These are phyloP conservation scores for Bruguiera hainesii DNA, from an alignment of 441 rosid species.

Conservation along the genomic window DNA sequence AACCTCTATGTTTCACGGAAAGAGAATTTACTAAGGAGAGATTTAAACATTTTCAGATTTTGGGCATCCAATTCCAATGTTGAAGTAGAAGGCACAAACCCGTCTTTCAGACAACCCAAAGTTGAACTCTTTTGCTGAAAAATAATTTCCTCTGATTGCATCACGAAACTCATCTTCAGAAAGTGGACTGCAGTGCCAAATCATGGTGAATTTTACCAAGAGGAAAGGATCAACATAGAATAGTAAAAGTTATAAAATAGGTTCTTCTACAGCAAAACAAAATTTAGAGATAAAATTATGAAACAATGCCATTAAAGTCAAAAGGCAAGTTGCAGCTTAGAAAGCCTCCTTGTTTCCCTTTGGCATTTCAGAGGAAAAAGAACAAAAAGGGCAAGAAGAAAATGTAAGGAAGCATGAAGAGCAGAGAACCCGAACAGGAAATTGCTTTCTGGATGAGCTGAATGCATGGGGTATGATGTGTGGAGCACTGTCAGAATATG, in stretches of 20 bases:
- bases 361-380: not conserved
- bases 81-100: conserved; percentile 31
- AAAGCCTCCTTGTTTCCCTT: not conserved
- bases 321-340: no score
- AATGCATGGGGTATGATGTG: conserved; percentile 54
- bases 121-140: conserved; percentile 44
- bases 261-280: not conserved
- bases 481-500: conserved; percentile 50
- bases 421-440: conserved; percentile 55
- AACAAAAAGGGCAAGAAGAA: not conserved
- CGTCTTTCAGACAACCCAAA: conserved; percentile 63
- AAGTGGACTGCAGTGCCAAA: conserved; percentile 59
- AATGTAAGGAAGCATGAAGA: not conserved
- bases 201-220: conserved; percentile 44
- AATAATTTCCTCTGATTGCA: conserved; percentile 60
- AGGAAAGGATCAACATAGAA: conserved; percentile 3
- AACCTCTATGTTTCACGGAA: conserved; percentile 34
- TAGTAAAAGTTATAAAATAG: not conserved
- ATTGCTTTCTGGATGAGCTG: conserved; percentile 48
- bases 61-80: not conserved
- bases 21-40: not conserved
- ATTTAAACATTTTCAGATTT: conserved; percentile 1
- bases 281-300: not conserved
- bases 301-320: no score
- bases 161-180: conserved; percentile 46